Base-by-base conservation (phyloP, 2,329 filamentous ascomycete genomes). In the Aureobasidium subglaciale region DNA sequence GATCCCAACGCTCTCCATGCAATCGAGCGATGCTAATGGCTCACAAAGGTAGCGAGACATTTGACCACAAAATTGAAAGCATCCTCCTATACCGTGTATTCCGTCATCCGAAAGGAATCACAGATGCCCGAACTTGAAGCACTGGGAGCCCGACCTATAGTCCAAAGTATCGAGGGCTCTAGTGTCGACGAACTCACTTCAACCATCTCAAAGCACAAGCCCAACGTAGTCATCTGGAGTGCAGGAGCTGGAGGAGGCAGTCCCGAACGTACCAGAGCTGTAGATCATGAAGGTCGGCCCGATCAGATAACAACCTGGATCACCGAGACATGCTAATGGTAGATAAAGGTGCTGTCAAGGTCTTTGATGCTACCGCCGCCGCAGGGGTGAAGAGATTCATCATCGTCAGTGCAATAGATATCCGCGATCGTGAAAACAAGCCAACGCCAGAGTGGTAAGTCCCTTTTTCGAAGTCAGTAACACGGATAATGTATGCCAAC, bases 301-400 rank as follows among this genome's bases (percentile, higher is more conserved):
- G 15, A 15, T n/a, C 16, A 10, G 5, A 5, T 16, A 13, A n/a
- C 9, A n/a, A 20, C 20, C 2, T 13, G 8, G n/a, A n/a, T 43
- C 40, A 4, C 7, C 13, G 4, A 30, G 22, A 1, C 15, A 53
- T 41, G 35, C 34, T 40, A 16, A 41, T 27, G 11, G 5, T 16
- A 41, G 5, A 5, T 20, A 15, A 5, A 38, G 84, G 84, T 2
- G 84, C 83, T 9, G 77, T 78, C 40, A 74, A 81, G 65, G 82
- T 84, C 65, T 79, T 86, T 70, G 75, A 78, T 48, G 82, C 84
- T 5, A 76, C 82, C 0, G 77, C 79, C 18, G 67, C 76, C 7
- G 75, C 76, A 0, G 76, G 81, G 0, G 73, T 86, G 59, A 80
- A 71, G 3, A 79, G 81, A 58, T 87, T 86, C 70, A 74, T 88